Percentiles rank a stretch among this genome's conserved stretches.
Evolutionary conservation across 305 asterid genomes (phyloP).

Genomic region (Coffea humblotiana): DNA sequence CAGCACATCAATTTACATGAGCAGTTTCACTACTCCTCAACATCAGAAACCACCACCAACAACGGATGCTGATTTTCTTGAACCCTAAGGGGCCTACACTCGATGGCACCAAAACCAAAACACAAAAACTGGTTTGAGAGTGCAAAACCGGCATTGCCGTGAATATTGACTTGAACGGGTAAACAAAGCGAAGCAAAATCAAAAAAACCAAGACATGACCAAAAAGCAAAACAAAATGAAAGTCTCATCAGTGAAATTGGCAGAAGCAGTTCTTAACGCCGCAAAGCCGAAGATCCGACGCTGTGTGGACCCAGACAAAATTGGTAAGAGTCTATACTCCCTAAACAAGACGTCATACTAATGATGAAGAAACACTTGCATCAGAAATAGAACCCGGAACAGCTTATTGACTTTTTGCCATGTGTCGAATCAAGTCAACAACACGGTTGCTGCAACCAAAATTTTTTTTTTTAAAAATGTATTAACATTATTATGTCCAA

Average conservation of each 20-base stretch:
- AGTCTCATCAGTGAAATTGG: background rate
- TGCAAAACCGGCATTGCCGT: background rate
- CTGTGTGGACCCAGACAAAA: background rate
- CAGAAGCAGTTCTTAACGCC: background rate
- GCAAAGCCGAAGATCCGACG: background rate
- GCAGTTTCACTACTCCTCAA: no score
- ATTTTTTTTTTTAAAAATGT: background rate
- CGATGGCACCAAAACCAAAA: background rate
- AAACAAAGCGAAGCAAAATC: background rate
- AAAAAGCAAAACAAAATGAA: background rate
- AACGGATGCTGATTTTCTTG: no score
- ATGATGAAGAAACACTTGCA: background rate
- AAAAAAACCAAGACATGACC: background rate
- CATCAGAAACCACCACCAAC: background rate
- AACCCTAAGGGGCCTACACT: no score
- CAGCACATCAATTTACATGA: no score
- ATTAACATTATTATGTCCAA: background rate
- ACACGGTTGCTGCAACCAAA: conserved; percentile 62
- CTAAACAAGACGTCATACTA: background rate
- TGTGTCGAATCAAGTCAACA: conserved; percentile 70
- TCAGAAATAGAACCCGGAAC: background rate
- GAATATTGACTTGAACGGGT: background rate
- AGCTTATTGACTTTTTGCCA: conserved; percentile 42
- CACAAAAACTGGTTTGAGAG: no score
- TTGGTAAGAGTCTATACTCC: background rate